These are phyloP conservation scores for Malus domestica DNA, from an alignment of 306 rosid species.

Conservation along the genomic window DNA sequence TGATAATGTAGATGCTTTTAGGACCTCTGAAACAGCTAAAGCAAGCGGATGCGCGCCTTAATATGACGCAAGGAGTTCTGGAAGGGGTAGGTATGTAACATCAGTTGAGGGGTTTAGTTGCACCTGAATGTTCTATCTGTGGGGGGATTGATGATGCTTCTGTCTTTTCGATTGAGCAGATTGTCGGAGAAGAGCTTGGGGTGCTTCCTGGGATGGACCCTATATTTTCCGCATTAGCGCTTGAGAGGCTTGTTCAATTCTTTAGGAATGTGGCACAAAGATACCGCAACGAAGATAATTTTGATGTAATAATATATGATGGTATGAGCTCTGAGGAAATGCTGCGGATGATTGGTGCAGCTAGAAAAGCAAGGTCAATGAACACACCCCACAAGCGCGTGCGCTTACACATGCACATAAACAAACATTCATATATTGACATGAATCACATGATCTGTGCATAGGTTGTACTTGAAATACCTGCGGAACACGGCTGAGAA, in stretches of 20 bases:
- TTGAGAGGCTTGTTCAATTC: constrained; percentile 61
- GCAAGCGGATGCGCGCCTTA: constrained; percentile 78
- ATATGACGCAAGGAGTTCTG: constrained; percentile 79
- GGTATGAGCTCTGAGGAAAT: constrained; percentile 79
- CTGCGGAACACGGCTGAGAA: constrained; percentile 70
- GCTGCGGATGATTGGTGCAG: constrained; percentile 63
- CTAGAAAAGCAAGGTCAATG: constrained; percentile 77
- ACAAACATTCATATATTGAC: constrained; percentile 7
- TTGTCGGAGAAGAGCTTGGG: constrained; percentile 96
- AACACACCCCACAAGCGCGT: not conserved
- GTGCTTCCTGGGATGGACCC: constrained; percentile 93
- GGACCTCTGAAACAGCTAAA: constrained; percentile 74
- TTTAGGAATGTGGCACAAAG: constrained; percentile 34
- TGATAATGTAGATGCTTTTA: constrained; percentile 62
- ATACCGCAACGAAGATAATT: constrained; percentile 37
- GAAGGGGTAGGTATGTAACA: constrained; percentile 86
- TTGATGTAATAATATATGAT: constrained; percentile 75
- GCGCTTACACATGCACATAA: not conserved
- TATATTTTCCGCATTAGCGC: constrained; percentile 46
- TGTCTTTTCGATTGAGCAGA: constrained; percentile 34
- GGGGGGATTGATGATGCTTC: not conserved
- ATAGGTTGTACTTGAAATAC: constrained; percentile 77
- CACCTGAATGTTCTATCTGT: not conserved
- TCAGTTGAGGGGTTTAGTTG: constrained; percentile 9
- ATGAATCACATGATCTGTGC: constrained; percentile 8